phyloP scores from a whole-genome alignment of 2,329 filamentous ascomycete species.

The Fusarium temperatum region DNA sequence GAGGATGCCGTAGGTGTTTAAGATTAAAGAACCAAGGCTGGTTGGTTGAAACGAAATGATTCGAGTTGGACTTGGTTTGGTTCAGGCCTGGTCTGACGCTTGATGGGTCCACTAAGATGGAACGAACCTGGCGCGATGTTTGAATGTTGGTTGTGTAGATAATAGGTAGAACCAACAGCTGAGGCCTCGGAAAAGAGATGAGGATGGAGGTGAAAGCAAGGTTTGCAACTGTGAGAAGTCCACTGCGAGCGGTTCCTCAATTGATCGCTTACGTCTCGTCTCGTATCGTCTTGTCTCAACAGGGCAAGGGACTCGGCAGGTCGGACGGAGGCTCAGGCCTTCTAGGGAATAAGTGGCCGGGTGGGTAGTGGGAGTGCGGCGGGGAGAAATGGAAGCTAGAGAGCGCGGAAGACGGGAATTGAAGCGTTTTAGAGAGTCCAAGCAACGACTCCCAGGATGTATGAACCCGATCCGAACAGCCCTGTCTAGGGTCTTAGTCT shows the following conservation, averaged over 20 bases:
- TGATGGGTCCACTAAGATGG: slow-evolving; percentile 26
- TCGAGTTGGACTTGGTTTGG: slow-evolving; percentile 12
- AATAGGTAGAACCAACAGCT: slow-evolving; percentile 12
- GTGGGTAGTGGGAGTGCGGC: slow-evolving; percentile 8
- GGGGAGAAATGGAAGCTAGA: slow-evolving; percentile 22
- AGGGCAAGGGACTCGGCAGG: slow-evolving; percentile 4
- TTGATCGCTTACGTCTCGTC: slow-evolving; percentile 5
- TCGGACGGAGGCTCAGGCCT: slow-evolving; percentile 13
- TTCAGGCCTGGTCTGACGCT: slow-evolving; percentile 4
- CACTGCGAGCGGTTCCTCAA: slow-evolving; percentile 5
- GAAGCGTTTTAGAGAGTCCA: slow-evolving; percentile 25
- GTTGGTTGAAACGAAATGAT: slow-evolving; percentile 30
- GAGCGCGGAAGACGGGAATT: slow-evolving; percentile 31
- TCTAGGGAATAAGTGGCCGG: slow-evolving; percentile 18
- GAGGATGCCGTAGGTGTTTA: not conserved
- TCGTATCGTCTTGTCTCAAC: slow-evolving; percentile 9
- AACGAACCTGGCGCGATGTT: slow-evolving; percentile 17
- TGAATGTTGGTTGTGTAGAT: not conserved
- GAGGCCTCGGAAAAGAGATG: not conserved
- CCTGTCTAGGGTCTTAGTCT: slow-evolving; percentile 26
- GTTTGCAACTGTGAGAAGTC: slow-evolving; percentile 3
- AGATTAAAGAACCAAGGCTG: slow-evolving; percentile 16
- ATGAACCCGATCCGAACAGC: slow-evolving; percentile 10
- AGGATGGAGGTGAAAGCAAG: not conserved
- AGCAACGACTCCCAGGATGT: not conserved